A percentile compares a stretch with the other conserved stretches of the same genome.
phyloP scores from a whole-genome alignment of 1,139 yeast genomes.

The Protomyces inouyei region DNA sequence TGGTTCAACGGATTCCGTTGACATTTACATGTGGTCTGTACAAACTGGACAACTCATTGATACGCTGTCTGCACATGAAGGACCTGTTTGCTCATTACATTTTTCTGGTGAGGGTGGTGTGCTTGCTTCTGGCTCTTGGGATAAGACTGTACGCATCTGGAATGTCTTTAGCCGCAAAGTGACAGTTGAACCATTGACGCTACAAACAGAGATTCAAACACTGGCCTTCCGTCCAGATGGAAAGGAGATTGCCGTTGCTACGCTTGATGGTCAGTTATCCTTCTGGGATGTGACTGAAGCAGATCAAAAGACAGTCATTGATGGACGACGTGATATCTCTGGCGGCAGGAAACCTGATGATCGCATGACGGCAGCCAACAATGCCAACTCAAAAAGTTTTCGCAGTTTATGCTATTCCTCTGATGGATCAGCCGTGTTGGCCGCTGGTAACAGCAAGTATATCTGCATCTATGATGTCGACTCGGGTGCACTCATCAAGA shows the following conservation, averaged over 20 bases:
- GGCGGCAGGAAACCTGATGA: constrained; percentile 85
- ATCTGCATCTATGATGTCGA: constrained; percentile 85
- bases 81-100: constrained; percentile 83
- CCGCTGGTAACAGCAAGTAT: constrained; percentile 90
- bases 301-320: constrained; percentile 74
- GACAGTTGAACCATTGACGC: constrained; percentile 84
- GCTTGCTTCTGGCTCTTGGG: constrained; percentile 95
- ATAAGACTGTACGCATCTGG: constrained; percentile 89
- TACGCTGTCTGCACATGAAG: constrained; percentile 86
- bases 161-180: constrained; percentile 73
- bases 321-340: constrained; percentile 76
- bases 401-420: constrained; percentile 78
- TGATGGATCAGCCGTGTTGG: constrained; percentile 81
- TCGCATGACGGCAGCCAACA: constrained; percentile 71
- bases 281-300: constrained; percentile 81
- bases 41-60: constrained; percentile 91
- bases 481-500: constrained; percentile 75
- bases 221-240: constrained; percentile 88
- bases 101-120: constrained; percentile 77
- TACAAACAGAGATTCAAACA: constrained; percentile 78
- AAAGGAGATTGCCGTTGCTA: constrained; percentile 78
- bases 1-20: constrained; percentile 85
- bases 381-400: constrained; percentile 79
- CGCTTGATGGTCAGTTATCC: constrained; percentile 81
- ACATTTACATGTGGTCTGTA: constrained; percentile 93